Evolutionary conservation across 345 rosid genomes (phyloP).

Genomic region (Salix arbutifolia): DNA sequence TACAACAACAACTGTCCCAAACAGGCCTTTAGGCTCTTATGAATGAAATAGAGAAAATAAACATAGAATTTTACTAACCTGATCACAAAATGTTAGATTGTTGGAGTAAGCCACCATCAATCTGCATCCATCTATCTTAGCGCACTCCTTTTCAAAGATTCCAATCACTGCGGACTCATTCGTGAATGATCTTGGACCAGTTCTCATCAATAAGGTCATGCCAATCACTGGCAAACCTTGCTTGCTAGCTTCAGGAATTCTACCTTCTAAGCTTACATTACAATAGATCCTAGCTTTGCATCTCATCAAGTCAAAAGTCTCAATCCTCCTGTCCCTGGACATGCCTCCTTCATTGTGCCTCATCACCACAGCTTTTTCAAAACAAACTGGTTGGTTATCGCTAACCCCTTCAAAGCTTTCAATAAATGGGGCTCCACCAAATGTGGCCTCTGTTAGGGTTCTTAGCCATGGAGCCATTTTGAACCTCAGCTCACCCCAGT

Average conservation of each 20-base stretch:
- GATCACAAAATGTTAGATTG: constrained; percentile 65
- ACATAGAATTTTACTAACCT: constrained; percentile 28
- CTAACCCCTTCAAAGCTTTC: constrained; percentile 32
- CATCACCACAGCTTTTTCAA: constrained; percentile 71
- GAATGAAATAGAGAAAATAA: background rate
- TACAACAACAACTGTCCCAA: no score
- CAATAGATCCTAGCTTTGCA: constrained; percentile 53
- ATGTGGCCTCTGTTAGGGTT: constrained; percentile 43
- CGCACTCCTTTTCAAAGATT: constrained; percentile 53
- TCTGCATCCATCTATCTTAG: constrained; percentile 45
- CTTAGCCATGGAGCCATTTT: constrained; percentile 48
- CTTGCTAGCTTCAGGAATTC: background rate
- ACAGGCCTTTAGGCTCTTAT: no score
- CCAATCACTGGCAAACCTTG: constrained; percentile 30
- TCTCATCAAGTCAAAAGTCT: constrained; percentile 56
- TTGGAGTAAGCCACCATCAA: constrained; percentile 59
- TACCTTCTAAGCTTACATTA: constrained; percentile 29
- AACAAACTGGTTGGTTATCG: constrained; percentile 45
- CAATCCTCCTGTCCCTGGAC: constrained; percentile 60
- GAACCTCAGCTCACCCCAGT: constrained; percentile 66
- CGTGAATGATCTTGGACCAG: constrained; percentile 64
- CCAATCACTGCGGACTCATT: constrained; percentile 45
- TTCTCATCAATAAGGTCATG: constrained; percentile 68
- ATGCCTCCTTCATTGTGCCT: constrained; percentile 78
- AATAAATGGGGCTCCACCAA: constrained; percentile 18